Percentiles rank a stretch among this genome's conserved stretches.
phyloP scores from a whole-genome alignment of 805 yeast species.

The Kuraishia molischiana region DNA sequence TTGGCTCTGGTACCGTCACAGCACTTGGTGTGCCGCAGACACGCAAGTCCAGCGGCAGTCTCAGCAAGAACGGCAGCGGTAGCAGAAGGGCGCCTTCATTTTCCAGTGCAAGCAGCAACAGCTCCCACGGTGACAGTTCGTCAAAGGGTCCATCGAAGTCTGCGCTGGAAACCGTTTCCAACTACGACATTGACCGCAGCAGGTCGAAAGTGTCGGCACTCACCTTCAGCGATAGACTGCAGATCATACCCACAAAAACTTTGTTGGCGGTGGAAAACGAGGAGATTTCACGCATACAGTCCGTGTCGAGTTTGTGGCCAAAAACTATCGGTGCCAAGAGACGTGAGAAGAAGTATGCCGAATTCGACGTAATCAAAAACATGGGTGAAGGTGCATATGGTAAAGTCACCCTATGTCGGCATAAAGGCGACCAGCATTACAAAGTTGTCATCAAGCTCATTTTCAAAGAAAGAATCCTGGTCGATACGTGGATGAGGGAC shows the following conservation, averaged over 20 bases:
- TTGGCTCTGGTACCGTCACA: neutral
- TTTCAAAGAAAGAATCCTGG: constrained; percentile 84
- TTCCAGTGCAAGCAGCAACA: constrained; percentile 2
- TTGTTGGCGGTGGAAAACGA: constrained; percentile 35
- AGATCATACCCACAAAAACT: constrained; percentile 22
- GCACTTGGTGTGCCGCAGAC: neutral
- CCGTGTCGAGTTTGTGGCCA: constrained; percentile 36
- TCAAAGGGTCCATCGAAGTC: neutral
- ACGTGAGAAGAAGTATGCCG: constrained; percentile 61
- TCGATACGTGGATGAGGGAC: constrained; percentile 97
- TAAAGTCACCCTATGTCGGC: constrained; percentile 73
- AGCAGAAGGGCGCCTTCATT: neutral
- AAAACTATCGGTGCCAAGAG: constrained; percentile 55
- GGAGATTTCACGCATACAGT: constrained; percentile 25
- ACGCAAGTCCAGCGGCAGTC: neutral
- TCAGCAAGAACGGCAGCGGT: neutral
- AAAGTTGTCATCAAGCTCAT: constrained; percentile 80
- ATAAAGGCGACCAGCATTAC: constrained; percentile 50
- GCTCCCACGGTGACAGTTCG: neutral
- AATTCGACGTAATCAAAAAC: constrained; percentile 60
- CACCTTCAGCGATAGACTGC: neutral
- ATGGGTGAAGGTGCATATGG: constrained; percentile 98
- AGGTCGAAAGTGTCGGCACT: neutral
- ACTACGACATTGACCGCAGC: neutral
- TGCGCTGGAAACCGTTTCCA: neutral